Evolutionary conservation across 306 rosid species (phyloP), one percentile per base, ranked within the genome.

Genomic region (Benincasa hispida): DNA sequence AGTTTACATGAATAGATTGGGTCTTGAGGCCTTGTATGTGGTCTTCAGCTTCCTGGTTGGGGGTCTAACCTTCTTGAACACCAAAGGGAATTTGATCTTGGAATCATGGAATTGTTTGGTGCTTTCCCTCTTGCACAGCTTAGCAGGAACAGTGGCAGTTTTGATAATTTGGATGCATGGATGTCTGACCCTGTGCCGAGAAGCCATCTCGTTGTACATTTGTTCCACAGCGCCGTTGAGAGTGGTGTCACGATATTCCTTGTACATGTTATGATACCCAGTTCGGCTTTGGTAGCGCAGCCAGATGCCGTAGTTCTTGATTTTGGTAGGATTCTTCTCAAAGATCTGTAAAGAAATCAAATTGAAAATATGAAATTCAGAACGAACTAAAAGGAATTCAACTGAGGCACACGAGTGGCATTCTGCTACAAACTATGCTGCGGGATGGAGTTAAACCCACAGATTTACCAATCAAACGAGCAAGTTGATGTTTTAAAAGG

Each of bases 161-260:
- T 92, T 92, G 8, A 92, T 92, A 10, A 92, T 92, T 78, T 92
- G 98, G 28, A 92, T 92, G 82, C 98, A 90, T 13, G 98, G 98
- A 81, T 4, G 84, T 82, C 98, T 78, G 3, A 92, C 98, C 82
- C 98, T 87, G 87, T 92, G 98, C 5, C 96, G 91, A 35, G 98
- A 92, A 59, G 90, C 98, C 96, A 90, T 92, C 83, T 92, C 98
- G 25, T 14, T 87, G 86, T 92, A 92, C 96, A 92, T 90, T 0
- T 79, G 82, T 68, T 89, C 94, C 21, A 92, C 98, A 0, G 89
- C 96, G 6, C 98, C 94, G 1, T 92, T 92, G 5, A 92, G 86
- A 24, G 98, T 92, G 77, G 96, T 90, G 74, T 92, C 98, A 4
- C 98, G 94, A 83, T 81, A 92, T 77, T 92, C 98, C 89, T 92